Base-by-base conservation (phyloP, 73 alveolate species). In the Breviolum minutum region DNA sequence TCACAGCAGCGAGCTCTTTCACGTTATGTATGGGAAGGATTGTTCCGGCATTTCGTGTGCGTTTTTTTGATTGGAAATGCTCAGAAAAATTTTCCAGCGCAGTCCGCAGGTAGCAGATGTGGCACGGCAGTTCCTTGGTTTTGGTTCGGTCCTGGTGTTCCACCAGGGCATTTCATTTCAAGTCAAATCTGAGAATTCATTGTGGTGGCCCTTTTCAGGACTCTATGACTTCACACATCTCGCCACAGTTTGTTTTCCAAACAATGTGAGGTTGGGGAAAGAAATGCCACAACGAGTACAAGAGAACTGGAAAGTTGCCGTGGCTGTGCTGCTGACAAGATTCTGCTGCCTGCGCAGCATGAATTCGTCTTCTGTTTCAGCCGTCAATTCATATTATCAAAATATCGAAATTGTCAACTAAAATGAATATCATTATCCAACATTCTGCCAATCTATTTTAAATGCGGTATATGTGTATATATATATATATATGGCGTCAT, bases 291-390 rank as follows among this genome's bases (percentile, higher is more conserved):
- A 92, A 68, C 80, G 83, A 27, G 98, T 76, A 27, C 98, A 92
- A 61, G 80, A 76, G 91, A 92, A 92, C 68, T 92, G 98, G 98
- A 92, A 92, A 63, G 98, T 92, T 63, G 98, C 98, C 22, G 98
- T 92, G 17, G 98, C 98, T 10, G 98, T 66, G 70, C 77, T n/a
- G 81, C 92, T 61, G 92, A 27, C 92, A 61, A 6, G 2, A 3
- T 27, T n/a, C 13, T 66, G 32, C 62, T 77, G 86, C 24, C 86
- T 27, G 17, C 54, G 54, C 54, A 40, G 54, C 54, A 40, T 40
- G 54, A 40, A 40, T 40, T 3, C 54, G 54, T 40, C 54, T 40
- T 40, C 54, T 40, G 54, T 40, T 40, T 40, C 54, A 40, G 54
- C 54, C 54, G 54, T 40, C 54, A 40, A 40, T 3, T 40, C 54